Percentiles rank a stretch among this genome's conserved stretches.
These are phyloP conservation scores for Hypocrella siamensis DNA, from an alignment of 2,329 filamentous ascomycete species.

Conservation along the genomic window DNA sequence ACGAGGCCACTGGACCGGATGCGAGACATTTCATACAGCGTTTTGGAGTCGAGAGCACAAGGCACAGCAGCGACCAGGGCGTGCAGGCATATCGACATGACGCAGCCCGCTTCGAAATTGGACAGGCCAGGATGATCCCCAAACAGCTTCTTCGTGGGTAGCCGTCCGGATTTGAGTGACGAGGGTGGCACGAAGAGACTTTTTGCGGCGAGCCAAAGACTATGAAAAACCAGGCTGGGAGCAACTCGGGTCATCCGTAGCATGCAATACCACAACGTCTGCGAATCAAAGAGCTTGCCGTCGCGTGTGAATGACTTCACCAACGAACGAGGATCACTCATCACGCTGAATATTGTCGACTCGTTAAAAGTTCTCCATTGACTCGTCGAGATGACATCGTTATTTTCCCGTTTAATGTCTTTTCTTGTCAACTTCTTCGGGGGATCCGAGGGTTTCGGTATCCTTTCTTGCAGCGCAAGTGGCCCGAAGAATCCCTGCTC, in stretches of 20 bases:
- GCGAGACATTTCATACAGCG: constrained; percentile 43
- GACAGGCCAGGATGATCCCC: constrained; percentile 10
- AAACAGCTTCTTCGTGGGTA: constrained; percentile 7
- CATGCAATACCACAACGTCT: constrained; percentile 48
- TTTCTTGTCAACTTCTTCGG: constrained; percentile 5
- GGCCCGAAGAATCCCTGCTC: constrained; percentile 33
- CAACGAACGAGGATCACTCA: constrained; percentile 39
- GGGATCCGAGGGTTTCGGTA: constrained; percentile 5
- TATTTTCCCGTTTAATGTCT: background rate
- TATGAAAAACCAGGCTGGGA: constrained; percentile 44
- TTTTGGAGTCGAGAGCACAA: constrained; percentile 27
- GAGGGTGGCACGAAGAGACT: constrained; percentile 41
- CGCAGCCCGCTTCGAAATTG: constrained; percentile 32
- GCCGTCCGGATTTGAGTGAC: constrained; percentile 22
- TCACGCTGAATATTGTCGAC: constrained; percentile 47
- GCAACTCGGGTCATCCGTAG: constrained; percentile 40
- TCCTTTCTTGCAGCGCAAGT: constrained; percentile 4
- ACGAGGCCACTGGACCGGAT: constrained; percentile 38
- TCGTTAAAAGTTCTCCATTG: constrained; percentile 47
- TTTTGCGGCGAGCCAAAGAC: constrained; percentile 46
- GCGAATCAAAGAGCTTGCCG: constrained; percentile 40
- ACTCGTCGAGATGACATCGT: constrained; percentile 8
- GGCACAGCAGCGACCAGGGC: constrained; percentile 44
- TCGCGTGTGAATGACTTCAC: constrained; percentile 40
- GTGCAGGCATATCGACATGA: constrained; percentile 46